A percentile compares a stretch with the other conserved stretches of the same genome.
Evolutionary conservation across 1,139 yeast genomes (phyloP).

Genomic region (Saccharomycopsis hybrid): DNA sequence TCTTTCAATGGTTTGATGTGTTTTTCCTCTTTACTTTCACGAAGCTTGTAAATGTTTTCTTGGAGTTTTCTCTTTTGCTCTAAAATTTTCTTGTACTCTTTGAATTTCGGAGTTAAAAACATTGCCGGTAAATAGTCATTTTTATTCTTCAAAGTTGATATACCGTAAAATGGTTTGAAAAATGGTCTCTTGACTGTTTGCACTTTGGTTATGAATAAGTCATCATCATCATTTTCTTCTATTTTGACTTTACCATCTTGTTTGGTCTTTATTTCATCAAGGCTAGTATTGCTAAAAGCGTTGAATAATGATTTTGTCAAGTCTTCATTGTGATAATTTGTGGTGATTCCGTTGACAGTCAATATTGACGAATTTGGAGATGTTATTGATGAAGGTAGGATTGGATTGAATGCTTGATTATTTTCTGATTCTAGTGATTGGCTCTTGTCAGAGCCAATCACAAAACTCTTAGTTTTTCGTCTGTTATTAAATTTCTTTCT

Average conservation of each 20-base stretch:
- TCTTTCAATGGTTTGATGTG: conserved; percentile 27
- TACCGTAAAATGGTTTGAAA: neutral
- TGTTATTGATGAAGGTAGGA: conserved; percentile 1
- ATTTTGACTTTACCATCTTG: neutral
- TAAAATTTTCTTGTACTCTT: conserved; percentile 36
- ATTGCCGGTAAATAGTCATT: neutral
- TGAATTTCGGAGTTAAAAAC: conserved; percentile 26
- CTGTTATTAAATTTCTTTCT: conserved; percentile 4
- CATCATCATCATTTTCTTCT: neutral
- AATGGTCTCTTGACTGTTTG: conserved; percentile 10
- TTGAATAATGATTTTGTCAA: neutral
- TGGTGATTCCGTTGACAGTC: neutral
- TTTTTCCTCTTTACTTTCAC: conserved; percentile 27
- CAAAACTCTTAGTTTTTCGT: neutral
- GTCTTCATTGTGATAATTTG: too few species aligned
- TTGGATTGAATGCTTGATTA: neutral
- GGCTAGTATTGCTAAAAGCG: neutral
- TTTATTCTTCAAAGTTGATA: neutral
- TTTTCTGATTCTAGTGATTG: neutral
- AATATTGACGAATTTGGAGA: neutral
- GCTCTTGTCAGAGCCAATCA: neutral
- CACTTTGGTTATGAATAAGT: conserved; percentile 8
- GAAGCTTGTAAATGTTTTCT: conserved; percentile 32
- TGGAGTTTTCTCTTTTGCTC: conserved; percentile 36
- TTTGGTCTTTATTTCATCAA: neutral